Conservation (phyloP, 129 eudicot genomes). For the Artemisia argyi region DNA sequence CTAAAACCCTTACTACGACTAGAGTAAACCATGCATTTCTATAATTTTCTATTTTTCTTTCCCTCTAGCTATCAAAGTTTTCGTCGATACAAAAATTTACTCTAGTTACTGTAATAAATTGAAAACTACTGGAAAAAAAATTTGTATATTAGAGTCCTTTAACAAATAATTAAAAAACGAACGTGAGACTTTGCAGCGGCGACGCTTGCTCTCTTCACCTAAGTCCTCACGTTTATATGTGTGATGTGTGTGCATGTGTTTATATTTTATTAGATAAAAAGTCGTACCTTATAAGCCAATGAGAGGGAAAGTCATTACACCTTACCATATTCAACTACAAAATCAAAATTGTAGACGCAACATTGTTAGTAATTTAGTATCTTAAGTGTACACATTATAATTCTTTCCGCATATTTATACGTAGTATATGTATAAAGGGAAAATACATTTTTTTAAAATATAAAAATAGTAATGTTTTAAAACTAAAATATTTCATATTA, state of each 20-base stretch:
- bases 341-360: slow-evolving; percentile 16
- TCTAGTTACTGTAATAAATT: no score
- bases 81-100: no score
- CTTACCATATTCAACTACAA: slow-evolving; percentile 1
- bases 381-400: not conserved
- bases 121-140: no score
- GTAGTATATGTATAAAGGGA: no score
- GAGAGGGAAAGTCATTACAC: not conserved
- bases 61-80: no score
- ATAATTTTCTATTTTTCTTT: no score
- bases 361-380: not conserved
- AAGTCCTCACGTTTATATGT: slow-evolving; percentile 14
- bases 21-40: no score
- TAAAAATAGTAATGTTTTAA: no score
- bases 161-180: not conserved
- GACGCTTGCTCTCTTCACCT: slow-evolving; percentile 18
- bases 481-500: no score
- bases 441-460: no score
- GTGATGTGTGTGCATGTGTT: slow-evolving; percentile 4
- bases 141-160: not conserved
- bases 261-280: not conserved
- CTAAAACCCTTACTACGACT: no score
- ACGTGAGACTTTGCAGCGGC: slow-evolving; percentile 28
- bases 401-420: no score
- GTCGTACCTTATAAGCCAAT: slow-evolving; percentile 13